Evolutionary conservation across 2,329 filamentous ascomycete genomes (phyloP).

Genomic region (Aureobasidium lini): DNA sequence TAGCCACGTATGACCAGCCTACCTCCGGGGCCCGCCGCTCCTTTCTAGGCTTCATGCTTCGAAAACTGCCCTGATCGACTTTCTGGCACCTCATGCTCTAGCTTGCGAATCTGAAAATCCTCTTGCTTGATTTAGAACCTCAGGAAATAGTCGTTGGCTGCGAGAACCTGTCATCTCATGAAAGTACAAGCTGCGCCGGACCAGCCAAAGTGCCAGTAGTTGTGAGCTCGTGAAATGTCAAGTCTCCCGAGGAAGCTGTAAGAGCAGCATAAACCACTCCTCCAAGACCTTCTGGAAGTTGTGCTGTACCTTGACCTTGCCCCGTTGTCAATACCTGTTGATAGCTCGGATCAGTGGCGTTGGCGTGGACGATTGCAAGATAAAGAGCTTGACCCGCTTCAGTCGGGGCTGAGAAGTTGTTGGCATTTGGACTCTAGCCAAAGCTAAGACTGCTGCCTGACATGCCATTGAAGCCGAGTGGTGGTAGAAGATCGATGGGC

Average conservation of each 20-base stretch:
- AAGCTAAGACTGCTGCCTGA: conserved; percentile 19
- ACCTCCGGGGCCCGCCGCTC: background rate
- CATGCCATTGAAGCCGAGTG: conserved; percentile 13
- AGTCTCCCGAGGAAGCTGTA: conserved; percentile 19
- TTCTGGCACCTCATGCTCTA: no score
- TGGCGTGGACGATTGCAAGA: conserved; percentile 21
- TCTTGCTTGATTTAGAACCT: no score
- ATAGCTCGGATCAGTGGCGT: conserved; percentile 18
- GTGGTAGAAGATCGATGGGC: conserved; percentile 15
- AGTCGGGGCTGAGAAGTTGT: conserved; percentile 16
- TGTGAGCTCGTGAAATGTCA: conserved; percentile 18
- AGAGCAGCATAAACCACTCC: conserved; percentile 19
- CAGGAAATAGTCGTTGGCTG: no score
- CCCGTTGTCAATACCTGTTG: conserved; percentile 18
- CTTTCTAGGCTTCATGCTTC: background rate
- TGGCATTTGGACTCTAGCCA: conserved; percentile 18
- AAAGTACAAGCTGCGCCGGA: conserved; percentile 21
- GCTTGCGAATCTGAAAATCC: no score
- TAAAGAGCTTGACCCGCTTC: conserved; percentile 18
- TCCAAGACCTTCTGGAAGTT: conserved; percentile 18
- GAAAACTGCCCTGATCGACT: no score
- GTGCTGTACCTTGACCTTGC: conserved; percentile 17
- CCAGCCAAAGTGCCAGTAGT: conserved; percentile 20
- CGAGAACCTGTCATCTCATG: conserved; percentile 7
- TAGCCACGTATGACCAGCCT: background rate